Base-by-base conservation (phyloP, 2,329 filamentous ascomycete genomes). In the Talaromyces funiculosus region DNA sequence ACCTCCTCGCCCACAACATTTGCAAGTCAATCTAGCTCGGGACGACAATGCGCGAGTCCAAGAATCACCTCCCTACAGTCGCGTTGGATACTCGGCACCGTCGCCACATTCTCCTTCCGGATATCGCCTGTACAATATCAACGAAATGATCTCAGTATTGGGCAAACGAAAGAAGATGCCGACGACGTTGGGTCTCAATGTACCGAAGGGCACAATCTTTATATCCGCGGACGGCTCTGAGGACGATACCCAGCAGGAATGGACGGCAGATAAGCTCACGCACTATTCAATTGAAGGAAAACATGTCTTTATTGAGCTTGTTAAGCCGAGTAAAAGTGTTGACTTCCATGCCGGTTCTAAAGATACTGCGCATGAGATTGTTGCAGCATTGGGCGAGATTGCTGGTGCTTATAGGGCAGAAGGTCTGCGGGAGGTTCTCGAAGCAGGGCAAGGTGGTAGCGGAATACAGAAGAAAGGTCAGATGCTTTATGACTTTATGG, bases 111-210 rank as follows among this genome's bases (percentile, higher is more conserved):
- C 88, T 1, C 90, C 90, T 4, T 90, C 90, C 18, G 90, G 90
- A 1, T 97, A 92, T 71, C 92, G 95, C 71, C 82, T 97, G 74
- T 97, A 97, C 77, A 97, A 96, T 68, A 92, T 97, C 68, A 96
- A 92, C 72, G 93, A 97, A 76, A 96, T 96, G 89, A 86, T 96
- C 4, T 93, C 92, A n/a, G 86, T 94, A 47, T 92, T 96, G 86
- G 93, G 93, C 60, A 96, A 96, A 79, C 89, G 90, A 69, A 96
- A 96, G 81, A 97, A 97, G 78, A 94, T 97, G 90, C 92, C 93
- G 1, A 96, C 92, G n/a, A 96, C 90, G 0, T 76, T 97, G 38
- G 93, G 93, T n/a, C 88, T 97, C 70, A 97, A 97, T 71, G 81
- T 94, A 60, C 87, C 88, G 53, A 95, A 90, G 16, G 92, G 92